Evolutionary conservation across 2,329 filamentous ascomycete species (phyloP).

Genomic region (Beauveria varroae): DNA sequence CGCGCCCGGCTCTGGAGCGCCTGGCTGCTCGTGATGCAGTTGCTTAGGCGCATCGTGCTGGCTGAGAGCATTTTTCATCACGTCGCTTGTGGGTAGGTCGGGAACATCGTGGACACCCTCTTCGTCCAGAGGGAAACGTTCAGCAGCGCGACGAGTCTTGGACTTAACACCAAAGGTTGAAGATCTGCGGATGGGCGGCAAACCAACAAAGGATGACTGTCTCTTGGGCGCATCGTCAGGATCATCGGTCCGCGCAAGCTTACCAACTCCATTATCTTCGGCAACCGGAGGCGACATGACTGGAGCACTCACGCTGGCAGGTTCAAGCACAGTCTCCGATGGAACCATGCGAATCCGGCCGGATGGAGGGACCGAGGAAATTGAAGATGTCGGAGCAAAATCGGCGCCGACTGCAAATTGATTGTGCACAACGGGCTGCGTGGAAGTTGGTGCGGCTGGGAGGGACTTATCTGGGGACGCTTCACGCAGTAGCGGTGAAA

Average conservation of each 20-base stretch:
- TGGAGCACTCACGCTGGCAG: neutral
- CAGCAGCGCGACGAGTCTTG: slow-evolving; percentile 26
- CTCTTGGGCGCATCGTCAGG: slow-evolving; percentile 29
- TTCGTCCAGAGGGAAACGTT: slow-evolving; percentile 25
- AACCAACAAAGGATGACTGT: slow-evolving; percentile 45
- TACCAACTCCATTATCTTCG: slow-evolving; percentile 4
- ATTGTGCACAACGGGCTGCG: neutral
- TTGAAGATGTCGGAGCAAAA: neutral
- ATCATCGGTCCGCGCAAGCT: slow-evolving; percentile 12
- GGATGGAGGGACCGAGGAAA: neutral
- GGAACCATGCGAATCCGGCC: slow-evolving; percentile 19
- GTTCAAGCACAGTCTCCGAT: slow-evolving; percentile 7
- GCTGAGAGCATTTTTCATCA: neutral
- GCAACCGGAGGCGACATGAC: neutral
- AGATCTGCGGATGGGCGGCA: slow-evolving; percentile 51
- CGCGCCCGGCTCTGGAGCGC: neutral
- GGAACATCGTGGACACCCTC: slow-evolving; percentile 16
- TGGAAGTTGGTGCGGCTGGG: neutral
- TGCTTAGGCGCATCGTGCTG: neutral
- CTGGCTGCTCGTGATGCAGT: neutral
- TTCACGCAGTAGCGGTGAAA: slow-evolving; percentile 25
- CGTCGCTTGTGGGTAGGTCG: neutral
- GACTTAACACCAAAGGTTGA: slow-evolving; percentile 45
- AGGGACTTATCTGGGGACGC: neutral
- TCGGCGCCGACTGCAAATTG: neutral